These are phyloP conservation scores for Xanthoceras sorbifolium DNA, from an alignment of 345 rosid species.

Conservation along the genomic window DNA sequence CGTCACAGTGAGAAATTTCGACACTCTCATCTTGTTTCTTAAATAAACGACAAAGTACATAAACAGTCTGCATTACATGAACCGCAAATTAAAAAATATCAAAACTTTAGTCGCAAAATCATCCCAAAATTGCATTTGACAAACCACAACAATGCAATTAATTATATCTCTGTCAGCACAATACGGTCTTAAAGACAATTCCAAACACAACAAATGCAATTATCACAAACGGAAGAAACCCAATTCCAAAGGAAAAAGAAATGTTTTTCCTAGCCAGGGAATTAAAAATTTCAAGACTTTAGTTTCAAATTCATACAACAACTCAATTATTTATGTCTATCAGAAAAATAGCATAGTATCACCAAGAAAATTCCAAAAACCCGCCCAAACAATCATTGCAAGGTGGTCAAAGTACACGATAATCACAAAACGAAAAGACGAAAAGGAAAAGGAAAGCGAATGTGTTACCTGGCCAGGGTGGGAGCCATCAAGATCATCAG, in stretches of 20 bases:
- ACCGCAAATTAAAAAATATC: neutral
- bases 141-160: neutral
- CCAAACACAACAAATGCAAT: neutral
- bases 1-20: conserved; percentile 37
- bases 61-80: conserved; percentile 50
- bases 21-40: conserved; percentile 58
- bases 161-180: no score
- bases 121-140: neutral
- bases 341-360: neutral
- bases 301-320: no score
- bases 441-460: neutral
- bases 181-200: conserved; percentile 10
- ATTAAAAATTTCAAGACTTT: neutral
- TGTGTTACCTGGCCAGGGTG: conserved; percentile 80
- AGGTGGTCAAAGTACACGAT: no score
- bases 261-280: neutral
- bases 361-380: conserved; percentile 4
- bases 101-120: neutral
- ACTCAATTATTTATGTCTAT: no score
- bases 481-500: conserved; percentile 65
- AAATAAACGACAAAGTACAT: conserved; percentile 66
- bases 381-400: neutral
- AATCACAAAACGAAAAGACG: no score
- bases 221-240: neutral
- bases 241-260: neutral